Conservation (phyloP, 2,329 filamentous ascomycete genomes). For the Pseudocercospora cruenta region DNA sequence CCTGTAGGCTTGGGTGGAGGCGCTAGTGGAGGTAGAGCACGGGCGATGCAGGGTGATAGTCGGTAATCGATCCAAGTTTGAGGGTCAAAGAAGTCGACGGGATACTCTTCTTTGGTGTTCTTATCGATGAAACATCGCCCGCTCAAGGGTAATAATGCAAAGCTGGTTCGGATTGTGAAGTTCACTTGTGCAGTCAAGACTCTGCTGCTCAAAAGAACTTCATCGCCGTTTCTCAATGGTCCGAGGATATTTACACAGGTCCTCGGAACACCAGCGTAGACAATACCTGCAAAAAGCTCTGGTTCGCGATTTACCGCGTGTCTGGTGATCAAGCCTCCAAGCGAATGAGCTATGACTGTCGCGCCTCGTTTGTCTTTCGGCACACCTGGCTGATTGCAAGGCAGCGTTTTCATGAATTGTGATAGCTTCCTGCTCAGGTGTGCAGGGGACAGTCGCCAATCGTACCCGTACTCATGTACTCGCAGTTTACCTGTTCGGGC, state of each 20-base stretch:
- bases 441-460: slow-evolving; percentile 87
- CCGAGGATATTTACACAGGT: slow-evolving; percentile 90
- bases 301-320: slow-evolving; percentile 85
- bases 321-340: slow-evolving; percentile 84
- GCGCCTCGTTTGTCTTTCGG: slow-evolving; percentile 66
- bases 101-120: slow-evolving; percentile 76
- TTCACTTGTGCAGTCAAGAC: slow-evolving; percentile 91
- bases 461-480: slow-evolving; percentile 90
- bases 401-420: slow-evolving; percentile 71
- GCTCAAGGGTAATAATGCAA: slow-evolving; percentile 80
- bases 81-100: slow-evolving; percentile 79
- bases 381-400: slow-evolving; percentile 68
- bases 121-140: slow-evolving; percentile 87
- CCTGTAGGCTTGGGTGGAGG: slow-evolving; percentile 41
- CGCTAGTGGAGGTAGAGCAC: slow-evolving; percentile 62
- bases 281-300: slow-evolving; percentile 80
- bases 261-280: slow-evolving; percentile 84
- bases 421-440: slow-evolving; percentile 73
- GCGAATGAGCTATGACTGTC: slow-evolving; percentile 79
- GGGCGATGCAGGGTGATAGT: slow-evolving; percentile 75
- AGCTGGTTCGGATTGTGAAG: slow-evolving; percentile 86
- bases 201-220: slow-evolving; percentile 84
- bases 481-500: slow-evolving; percentile 70
- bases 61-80: slow-evolving; percentile 78
- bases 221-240: slow-evolving; percentile 87